These are phyloP conservation scores for Byssoonygena ceratinophila DNA, from an alignment of 2,329 filamentous ascomycete genomes.

Conservation along the genomic window DNA sequence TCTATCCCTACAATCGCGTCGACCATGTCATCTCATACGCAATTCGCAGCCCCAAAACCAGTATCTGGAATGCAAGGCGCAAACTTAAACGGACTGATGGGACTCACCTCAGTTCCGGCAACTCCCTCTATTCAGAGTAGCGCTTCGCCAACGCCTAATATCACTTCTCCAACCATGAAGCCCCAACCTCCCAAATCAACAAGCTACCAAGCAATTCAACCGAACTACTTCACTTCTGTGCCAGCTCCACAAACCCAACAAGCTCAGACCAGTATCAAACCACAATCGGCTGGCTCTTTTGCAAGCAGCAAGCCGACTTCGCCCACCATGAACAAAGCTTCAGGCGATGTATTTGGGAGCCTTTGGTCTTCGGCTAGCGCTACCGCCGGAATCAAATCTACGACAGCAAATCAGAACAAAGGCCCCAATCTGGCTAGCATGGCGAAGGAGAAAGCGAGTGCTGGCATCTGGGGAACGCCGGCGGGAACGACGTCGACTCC, in stretches of 20 bases:
- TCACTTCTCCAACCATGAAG: constrained; percentile 33
- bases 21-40: constrained; percentile 45
- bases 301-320: constrained; percentile 41
- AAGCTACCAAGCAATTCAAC: constrained; percentile 64
- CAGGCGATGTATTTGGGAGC: constrained; percentile 77
- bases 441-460: constrained; percentile 94
- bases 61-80: constrained; percentile 71
- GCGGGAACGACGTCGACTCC: constrained; percentile 38
- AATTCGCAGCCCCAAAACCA: constrained; percentile 73
- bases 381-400: constrained; percentile 65
- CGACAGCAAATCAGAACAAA: constrained; percentile 47
- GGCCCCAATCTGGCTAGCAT: constrained; percentile 81
- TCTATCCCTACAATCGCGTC: constrained; percentile 35
- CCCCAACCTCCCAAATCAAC: constrained; percentile 45
- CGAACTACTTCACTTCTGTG: constrained; percentile 93
- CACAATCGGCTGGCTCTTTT: constrained; percentile 32
- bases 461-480: constrained; percentile 81
- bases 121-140: constrained; percentile 47
- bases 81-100: constrained; percentile 68
- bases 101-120: constrained; percentile 70
- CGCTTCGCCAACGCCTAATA: constrained; percentile 46
- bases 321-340: constrained; percentile 32
- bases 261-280: constrained; percentile 29
- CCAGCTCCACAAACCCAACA: constrained; percentile 30
- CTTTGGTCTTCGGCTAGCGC: constrained; percentile 63